These are phyloP conservation scores for Leishmania tarentolae DNA, from an alignment of 208 protist species.

Conservation along the genomic window DNA sequence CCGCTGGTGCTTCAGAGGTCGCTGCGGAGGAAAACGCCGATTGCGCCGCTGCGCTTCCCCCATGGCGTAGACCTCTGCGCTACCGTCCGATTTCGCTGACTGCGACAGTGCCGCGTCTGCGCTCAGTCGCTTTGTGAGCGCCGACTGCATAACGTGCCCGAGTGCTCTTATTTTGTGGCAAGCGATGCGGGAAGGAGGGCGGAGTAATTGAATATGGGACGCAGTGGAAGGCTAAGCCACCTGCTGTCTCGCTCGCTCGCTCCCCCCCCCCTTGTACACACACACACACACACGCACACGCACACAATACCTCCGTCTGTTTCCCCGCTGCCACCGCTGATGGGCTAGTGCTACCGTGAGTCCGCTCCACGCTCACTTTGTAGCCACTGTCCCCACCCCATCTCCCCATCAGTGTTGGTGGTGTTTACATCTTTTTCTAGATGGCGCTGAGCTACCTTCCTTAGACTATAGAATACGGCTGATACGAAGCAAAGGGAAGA, in stretches of 20 bases:
- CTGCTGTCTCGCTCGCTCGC: not conserved
- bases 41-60: not conserved
- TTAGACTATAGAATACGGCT: not conserved
- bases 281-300: no score
- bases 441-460: not conserved
- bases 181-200: no score
- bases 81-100: constrained; percentile 1
- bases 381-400: not conserved
- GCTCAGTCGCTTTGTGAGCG: not conserved
- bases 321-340: not conserved
- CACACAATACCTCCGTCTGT: no score
- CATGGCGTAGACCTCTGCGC: constrained; percentile 28
- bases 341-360: not conserved
- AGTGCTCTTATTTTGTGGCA: not conserved
- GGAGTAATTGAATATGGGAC: not conserved
- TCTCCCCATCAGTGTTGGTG: not conserved
- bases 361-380: not conserved
- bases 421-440: not conserved
- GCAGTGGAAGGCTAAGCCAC: not conserved
- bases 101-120: not conserved
- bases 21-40: not conserved
- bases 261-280: no score
- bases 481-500: not conserved
- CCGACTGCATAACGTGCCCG: not conserved
- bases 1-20: not conserved